Conservation (phyloP, 208 protist species). For the Crithidia sp. region DNA sequence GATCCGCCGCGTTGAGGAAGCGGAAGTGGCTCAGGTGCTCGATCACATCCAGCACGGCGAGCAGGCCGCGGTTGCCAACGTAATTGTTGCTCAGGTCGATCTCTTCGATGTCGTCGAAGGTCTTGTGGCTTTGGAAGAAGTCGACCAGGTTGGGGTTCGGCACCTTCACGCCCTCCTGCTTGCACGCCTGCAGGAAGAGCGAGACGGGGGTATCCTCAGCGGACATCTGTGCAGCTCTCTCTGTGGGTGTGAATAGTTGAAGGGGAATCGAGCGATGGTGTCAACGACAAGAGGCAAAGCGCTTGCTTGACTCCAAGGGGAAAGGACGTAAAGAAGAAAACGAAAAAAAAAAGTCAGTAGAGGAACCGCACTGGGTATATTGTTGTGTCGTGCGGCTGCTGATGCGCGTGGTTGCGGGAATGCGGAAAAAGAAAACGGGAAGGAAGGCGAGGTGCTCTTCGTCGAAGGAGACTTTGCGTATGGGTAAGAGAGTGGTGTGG, state of each 20-base stretch:
- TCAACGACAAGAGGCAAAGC: no score
- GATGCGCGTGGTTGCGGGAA: neutral
- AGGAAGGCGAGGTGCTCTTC: no score
- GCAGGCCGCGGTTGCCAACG: constrained; percentile 88
- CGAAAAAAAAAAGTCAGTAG: no score
- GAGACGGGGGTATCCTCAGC: constrained; percentile 60
- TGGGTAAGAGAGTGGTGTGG: no score
- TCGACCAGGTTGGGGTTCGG: constrained; percentile 74
- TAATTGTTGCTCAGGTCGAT: constrained; percentile 89
- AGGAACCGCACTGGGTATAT: no score
- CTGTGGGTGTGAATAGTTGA: constrained; percentile 4
- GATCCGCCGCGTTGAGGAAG: constrained; percentile 77
- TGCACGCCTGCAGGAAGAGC: constrained; percentile 77
- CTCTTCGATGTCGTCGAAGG: constrained; percentile 76
- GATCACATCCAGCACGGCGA: constrained; percentile 82
- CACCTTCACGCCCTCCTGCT: constrained; percentile 80
- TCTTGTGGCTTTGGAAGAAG: constrained; percentile 72
- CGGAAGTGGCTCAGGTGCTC: constrained; percentile 80
- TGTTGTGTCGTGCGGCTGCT: no score
- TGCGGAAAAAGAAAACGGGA: neutral
- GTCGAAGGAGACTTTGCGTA: no score
- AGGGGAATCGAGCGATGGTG: neutral
- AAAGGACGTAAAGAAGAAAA: neutral
- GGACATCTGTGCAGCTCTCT: constrained; percentile 25
- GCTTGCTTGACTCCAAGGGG: neutral